Conservation (phyloP, 2,329 filamentous ascomycete genomes). For the Daldinia sp. region DNA sequence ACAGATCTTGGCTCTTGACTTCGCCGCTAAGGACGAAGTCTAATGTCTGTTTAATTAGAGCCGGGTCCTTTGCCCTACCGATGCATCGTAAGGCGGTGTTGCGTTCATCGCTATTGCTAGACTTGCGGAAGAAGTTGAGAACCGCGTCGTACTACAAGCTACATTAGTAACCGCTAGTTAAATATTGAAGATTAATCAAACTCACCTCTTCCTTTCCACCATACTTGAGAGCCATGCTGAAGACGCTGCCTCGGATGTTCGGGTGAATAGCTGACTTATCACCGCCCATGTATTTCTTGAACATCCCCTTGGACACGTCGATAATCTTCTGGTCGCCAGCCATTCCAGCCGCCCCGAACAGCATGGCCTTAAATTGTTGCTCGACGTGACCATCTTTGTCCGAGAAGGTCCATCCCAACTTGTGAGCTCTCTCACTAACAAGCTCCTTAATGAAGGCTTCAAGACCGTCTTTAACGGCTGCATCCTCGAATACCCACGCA, state of each 20-base stretch:
- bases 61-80: conserved; percentile 78
- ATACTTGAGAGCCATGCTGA: conserved; percentile 82
- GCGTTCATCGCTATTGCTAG: conserved; percentile 83
- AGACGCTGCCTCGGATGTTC: conserved; percentile 88
- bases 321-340: conserved; percentile 81
- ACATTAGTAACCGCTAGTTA: conserved; percentile 26
- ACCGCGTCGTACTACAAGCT: conserved; percentile 73
- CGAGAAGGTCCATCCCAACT: conserved; percentile 87
- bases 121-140: conserved; percentile 76
- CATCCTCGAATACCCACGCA: conserved; percentile 89
- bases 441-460: conserved; percentile 85
- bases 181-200: not conserved
- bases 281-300: conserved; percentile 81
- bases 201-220: conserved; percentile 82
- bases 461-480: conserved; percentile 75
- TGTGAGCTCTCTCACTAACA: conserved; percentile 80
- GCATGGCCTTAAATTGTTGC: conserved; percentile 92
- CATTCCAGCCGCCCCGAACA: conserved; percentile 85
- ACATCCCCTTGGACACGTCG: conserved; percentile 87
- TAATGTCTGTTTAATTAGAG: conserved; percentile 83
- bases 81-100: conserved; percentile 88
- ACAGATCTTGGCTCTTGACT: conserved; percentile 94
- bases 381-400: conserved; percentile 86
- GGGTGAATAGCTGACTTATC: conserved; percentile 86
- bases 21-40: conserved; percentile 77